phyloP scores from a whole-genome alignment of 352 stramenopile species.

The Globisporangium paddicum region DNA sequence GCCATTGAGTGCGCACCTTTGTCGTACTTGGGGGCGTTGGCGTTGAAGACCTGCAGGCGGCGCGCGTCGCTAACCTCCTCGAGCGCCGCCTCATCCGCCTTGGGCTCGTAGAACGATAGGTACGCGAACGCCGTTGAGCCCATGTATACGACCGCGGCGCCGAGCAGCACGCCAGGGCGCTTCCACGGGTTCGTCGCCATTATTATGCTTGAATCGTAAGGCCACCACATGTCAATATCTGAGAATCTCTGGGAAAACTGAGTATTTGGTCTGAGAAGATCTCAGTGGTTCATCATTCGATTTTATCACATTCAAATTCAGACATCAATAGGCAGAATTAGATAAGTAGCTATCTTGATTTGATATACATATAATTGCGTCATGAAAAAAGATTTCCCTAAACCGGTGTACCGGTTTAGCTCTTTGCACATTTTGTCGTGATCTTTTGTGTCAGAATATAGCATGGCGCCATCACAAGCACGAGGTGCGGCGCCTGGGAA shows the following conservation, averaged over 20 bases:
- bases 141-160: conserved; percentile 51
- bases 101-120: conserved; percentile 70
- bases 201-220: not conserved
- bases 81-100: conserved; percentile 16
- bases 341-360: too few species aligned
- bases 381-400: not conserved
- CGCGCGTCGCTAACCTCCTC: conserved; percentile 40
- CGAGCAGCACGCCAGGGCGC: conserved; percentile 48
- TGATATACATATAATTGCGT: too few species aligned
- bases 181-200: conserved; percentile 33
- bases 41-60: conserved; percentile 62
- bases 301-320: too few species aligned
- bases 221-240: not conserved
- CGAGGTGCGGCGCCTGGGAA: not conserved
- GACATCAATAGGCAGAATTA: too few species aligned
- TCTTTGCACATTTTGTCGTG: not conserved
- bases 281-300: too few species aligned
- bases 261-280: too few species aligned
- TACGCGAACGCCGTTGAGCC: conserved; percentile 54
- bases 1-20: conserved; percentile 24
- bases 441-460: not conserved
- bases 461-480: not conserved
- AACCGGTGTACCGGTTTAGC: not conserved
- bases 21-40: conserved; percentile 72
- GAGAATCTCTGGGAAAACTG: too few species aligned